These are phyloP conservation scores for Pholiota microspora DNA, from an alignment of 768 basidiomycete species.

Conservation along the genomic window DNA sequence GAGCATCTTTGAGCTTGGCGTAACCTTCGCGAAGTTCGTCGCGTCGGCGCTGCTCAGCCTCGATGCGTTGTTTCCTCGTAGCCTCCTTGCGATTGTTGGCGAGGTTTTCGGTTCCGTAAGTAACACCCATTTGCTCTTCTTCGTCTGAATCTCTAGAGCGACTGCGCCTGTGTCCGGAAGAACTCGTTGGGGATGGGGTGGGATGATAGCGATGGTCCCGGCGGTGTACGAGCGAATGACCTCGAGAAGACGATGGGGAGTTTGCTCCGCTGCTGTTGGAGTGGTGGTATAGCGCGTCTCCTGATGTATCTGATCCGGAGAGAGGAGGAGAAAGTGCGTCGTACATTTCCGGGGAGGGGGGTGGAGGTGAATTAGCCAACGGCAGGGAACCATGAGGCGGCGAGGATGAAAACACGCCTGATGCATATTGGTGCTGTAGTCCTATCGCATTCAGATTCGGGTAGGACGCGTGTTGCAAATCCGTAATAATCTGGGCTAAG, in stretches of 20 bases:
- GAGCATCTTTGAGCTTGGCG: constrained; percentile 81
- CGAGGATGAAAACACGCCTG: constrained; percentile 53
- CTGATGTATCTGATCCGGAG: constrained; percentile 88
- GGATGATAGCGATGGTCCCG: constrained; percentile 68
- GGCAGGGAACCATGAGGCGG: constrained; percentile 72
- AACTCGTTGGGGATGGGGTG: constrained; percentile 78
- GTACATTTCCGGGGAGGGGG: constrained; percentile 76
- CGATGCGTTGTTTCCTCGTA: constrained; percentile 79
- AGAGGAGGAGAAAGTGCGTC: constrained; percentile 83
- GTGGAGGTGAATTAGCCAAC: constrained; percentile 69
- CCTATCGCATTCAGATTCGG: constrained; percentile 47
- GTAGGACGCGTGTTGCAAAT: constrained; percentile 51
- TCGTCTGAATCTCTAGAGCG: constrained; percentile 79
- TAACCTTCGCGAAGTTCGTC: constrained; percentile 91
- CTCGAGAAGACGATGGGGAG: constrained; percentile 77
- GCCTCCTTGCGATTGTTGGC: constrained; percentile 82
- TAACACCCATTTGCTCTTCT: constrained; percentile 48
- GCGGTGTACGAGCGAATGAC: constrained; percentile 74
- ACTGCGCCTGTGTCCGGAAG: constrained; percentile 64
- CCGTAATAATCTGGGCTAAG: constrained; percentile 64
- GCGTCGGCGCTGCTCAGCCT: constrained; percentile 86
- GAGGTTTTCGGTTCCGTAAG: constrained; percentile 60
- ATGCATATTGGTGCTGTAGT: constrained; percentile 70
- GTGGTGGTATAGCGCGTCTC: constrained; percentile 76
- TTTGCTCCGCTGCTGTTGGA: constrained; percentile 77